Percentiles rank a stretch among this genome's conserved stretches.
Conservation (phyloP, 2,329 filamentous ascomycete species). For the Trichoderma pleuroti region DNA sequence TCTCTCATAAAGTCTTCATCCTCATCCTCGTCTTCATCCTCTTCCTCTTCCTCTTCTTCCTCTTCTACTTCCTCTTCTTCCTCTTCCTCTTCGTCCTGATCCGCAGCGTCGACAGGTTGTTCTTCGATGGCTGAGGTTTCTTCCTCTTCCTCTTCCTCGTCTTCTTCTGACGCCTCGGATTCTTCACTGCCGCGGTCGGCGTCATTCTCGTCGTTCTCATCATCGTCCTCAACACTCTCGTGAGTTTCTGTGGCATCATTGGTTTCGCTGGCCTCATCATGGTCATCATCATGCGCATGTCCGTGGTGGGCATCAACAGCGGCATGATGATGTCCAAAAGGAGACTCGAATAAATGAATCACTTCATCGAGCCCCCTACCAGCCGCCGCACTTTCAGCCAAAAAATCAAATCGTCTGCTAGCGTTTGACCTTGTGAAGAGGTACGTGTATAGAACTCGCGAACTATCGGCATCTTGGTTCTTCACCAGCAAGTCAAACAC, state of each 20-base stretch:
- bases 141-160: slow-evolving; percentile 19
- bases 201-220: background rate
- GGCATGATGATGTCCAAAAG: slow-evolving; percentile 11
- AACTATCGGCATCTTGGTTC: slow-evolving; percentile 41
- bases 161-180: slow-evolving; percentile 20
- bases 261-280: background rate
- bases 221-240: background rate
- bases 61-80: slow-evolving; percentile 7
- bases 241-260: background rate
- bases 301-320: slow-evolving; percentile 1
- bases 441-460: slow-evolving; percentile 41
- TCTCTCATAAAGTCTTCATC: slow-evolving; percentile 11
- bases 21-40: slow-evolving; percentile 17
- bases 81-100: slow-evolving; percentile 11
- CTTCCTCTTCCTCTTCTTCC: background rate
- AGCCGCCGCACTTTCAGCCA: slow-evolving; percentile 41
- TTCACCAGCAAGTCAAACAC: slow-evolving; percentile 43
- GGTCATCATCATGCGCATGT: slow-evolving; percentile 20
- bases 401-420: slow-evolving; percentile 37
- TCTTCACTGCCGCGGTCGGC: background rate
- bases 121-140: slow-evolving; percentile 19
- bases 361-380: slow-evolving; percentile 42
- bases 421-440: slow-evolving; percentile 40
- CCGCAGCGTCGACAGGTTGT: slow-evolving; percentile 17
- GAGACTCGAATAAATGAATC: slow-evolving; percentile 37